phyloP scores from a whole-genome alignment of 192 early-diverging fungal species.

The Umbelopsis vinacea region DNA sequence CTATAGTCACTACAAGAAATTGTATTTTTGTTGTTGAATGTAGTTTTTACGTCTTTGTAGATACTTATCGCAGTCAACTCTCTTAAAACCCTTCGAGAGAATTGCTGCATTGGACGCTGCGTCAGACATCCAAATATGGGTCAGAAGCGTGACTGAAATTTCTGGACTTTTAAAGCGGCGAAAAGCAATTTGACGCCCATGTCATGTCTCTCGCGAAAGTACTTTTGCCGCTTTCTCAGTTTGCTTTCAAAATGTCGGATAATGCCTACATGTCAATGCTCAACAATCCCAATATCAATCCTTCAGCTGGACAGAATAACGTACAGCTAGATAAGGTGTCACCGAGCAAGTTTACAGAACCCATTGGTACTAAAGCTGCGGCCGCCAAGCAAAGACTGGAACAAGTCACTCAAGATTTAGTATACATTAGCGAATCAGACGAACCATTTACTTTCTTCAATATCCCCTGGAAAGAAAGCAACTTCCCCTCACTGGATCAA shows the following conservation, averaged over 20 bases:
- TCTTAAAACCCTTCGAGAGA: no score
- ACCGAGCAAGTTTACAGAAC: slow-evolving; percentile 3
- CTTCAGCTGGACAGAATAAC: neutral
- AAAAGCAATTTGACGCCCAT: neutral
- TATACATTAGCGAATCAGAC: slow-evolving; percentile 27
- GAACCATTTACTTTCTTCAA: slow-evolving; percentile 19
- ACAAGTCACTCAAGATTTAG: slow-evolving; percentile 11
- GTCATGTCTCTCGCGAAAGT: neutral
- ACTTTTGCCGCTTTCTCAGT: neutral
- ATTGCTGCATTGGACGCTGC: no score
- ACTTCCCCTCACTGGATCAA: slow-evolving; percentile 2
- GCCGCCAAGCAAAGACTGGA: slow-evolving; percentile 11
- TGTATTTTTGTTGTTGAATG: no score
- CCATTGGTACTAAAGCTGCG: neutral
- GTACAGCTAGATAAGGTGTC: neutral
- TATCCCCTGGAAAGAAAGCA: slow-evolving; percentile 17
- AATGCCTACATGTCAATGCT: slow-evolving; percentile 26
- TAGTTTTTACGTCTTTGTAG: no score
- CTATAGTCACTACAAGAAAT: no score
- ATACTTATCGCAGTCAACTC: no score
- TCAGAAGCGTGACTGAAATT: no score
- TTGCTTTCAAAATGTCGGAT: slow-evolving; percentile 18
- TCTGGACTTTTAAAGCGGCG: neutral
- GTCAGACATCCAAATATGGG: no score
- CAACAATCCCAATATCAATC: slow-evolving; percentile 25